Evolutionary conservation across 2,329 filamentous ascomycete genomes (phyloP), one percentile per base, ranked within the genome.

Genomic region (Blastomyces silverae): DNA sequence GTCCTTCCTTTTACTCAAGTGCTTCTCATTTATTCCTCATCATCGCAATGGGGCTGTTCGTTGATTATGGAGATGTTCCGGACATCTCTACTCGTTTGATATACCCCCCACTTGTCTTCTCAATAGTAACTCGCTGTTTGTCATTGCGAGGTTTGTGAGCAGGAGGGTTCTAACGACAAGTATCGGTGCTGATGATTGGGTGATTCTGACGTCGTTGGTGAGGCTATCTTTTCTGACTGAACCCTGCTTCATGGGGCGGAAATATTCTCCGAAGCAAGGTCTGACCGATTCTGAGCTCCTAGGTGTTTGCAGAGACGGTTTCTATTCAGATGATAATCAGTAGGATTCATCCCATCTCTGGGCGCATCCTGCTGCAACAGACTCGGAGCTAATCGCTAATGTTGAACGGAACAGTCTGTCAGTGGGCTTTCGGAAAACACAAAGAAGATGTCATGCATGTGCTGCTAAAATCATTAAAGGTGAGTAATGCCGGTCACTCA

Each of bases 341-440:
- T 68, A 64, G 25, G 60, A 66, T 65, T 55, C 10, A n/a, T 20
- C 22, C 34, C 52, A 15, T 13, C 15, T n/a, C n/a, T 34, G 31
- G 2, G 20, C 1, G 7, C 48, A 44, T 44, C 42, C 42, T 44
- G 42, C 42, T 13, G 42, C 42, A 44, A 44, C 4, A 44, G 42
- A 42, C 39, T 42, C 39, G 39, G 39, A 42, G 39, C 39, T 42
- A 55, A 46, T 37, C 11, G 6, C 17, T 31, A 5, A 62, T 17
- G 34, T 50, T 15, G 25, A 15, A 63, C 28, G 50, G 3, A 15
- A 13, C 22, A 68, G 66, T 70, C 15, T 69, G 68, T 64, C 63
- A 60, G 64, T 69, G 67, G 68, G 63, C 68, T 57, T 71, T 66
- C 62, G 69, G 69, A n/a, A 70, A 67, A 63, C 68, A 69, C 44